Percentiles rank a stretch among this genome's conserved stretches.
phyloP scores from a whole-genome alignment of 345 rosid species.

The Carallia brachiata region DNA sequence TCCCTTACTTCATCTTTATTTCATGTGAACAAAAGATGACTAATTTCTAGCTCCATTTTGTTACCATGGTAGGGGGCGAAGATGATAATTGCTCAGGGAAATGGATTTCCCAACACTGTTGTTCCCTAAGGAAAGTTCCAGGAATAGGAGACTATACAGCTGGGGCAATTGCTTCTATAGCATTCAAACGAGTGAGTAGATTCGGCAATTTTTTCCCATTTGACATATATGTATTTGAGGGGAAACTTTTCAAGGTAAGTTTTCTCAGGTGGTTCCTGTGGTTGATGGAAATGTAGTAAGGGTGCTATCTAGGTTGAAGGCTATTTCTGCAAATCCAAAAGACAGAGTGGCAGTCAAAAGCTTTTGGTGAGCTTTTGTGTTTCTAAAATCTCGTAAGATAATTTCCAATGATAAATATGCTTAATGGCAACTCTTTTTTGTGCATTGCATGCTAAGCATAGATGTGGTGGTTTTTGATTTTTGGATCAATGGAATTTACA shows the following conservation, averaged over 20 bases:
- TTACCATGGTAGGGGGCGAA: constrained; percentile 55
- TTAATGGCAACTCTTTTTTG: no score
- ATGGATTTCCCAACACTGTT: constrained; percentile 52
- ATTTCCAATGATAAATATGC: no score
- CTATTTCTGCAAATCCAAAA: constrained; percentile 85
- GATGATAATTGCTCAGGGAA: constrained; percentile 49
- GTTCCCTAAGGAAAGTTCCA: constrained; percentile 50
- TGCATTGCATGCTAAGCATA: neutral
- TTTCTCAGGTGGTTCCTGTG: constrained; percentile 57
- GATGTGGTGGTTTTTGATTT: neutral
- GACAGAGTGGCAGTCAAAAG: constrained; percentile 50
- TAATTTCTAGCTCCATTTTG: neutral
- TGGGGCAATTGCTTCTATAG: constrained; percentile 73
- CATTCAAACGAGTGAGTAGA: constrained; percentile 61
- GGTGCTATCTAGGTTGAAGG: constrained; percentile 68
- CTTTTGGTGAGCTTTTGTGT: constrained; percentile 57
- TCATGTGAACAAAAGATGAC: neutral
- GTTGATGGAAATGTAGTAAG: constrained; percentile 76
- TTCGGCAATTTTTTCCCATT: constrained; percentile 20
- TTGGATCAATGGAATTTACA: neutral
- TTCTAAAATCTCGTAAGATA: neutral
- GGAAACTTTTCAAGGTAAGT: constrained; percentile 9
- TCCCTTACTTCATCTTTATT: neutral
- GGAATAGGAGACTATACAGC: constrained; percentile 79
- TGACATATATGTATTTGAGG: neutral